Evolutionary conservation across 768 basidiomycete species (phyloP), one percentile per base, ranked within the genome.

Genomic region (Neoboletus brunneissimus): DNA sequence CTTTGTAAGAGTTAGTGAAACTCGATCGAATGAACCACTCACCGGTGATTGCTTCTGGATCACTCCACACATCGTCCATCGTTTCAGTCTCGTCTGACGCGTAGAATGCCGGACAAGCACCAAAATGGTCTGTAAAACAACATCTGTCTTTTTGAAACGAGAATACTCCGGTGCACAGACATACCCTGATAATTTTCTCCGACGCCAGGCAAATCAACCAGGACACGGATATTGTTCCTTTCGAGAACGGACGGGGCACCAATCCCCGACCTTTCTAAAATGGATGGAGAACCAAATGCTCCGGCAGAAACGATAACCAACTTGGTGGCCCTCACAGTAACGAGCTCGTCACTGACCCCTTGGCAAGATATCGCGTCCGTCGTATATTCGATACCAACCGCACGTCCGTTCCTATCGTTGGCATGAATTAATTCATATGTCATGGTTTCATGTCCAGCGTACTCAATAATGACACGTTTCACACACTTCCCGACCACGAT

Each of bases 191-290:
- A 83, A 59, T 89, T 81, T 64, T 87, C 85, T 12, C 91, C 90
- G 0, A 94, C 90, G 8, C 86, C 88, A 5, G 88, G 88, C 8
- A 91, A 79, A 51, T 90, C 84, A 11, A 88, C 77, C 11, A 82
- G 43, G 52, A 77, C 72, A 9, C 64, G 56, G 41, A 91, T 75
- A 2, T 73, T 76, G 49, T 79, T 67, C 46, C 71, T 72, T 44
- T 78, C 63, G 31, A 91, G 73, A 9, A 86, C 59, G 0, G 70
- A 65, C 3, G 66, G 61, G 0, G 79, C 76, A 2, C 91, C 91
- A 52, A 94, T 86, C 7, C 91, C 88, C 0, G 86, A 87, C 32
- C 82, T 73, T 58, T 85, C 83, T 11, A 86, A 69, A 22, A 86
- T 81, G 1, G 78, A 66, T 0, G 83, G 80, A 0, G 83, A 81